phyloP scores from a whole-genome alignment of 2,329 filamentous ascomycete species.

The Hortaea werneckii region DNA sequence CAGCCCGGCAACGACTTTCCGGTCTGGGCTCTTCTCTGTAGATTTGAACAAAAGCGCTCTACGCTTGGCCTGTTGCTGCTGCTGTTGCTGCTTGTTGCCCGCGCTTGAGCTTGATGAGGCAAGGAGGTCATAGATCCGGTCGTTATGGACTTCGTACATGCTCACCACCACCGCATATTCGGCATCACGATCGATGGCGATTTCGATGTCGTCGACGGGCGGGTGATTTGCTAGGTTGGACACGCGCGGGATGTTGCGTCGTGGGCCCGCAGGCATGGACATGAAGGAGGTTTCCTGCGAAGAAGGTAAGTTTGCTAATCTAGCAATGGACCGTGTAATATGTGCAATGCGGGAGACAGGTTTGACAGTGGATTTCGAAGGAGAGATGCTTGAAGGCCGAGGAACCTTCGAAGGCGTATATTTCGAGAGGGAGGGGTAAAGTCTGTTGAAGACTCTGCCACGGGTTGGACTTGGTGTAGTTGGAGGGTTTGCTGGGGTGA shows the following conservation, averaged over 20 bases:
- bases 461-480: background rate
- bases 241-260: conserved; percentile 53
- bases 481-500: conserved; percentile 3
- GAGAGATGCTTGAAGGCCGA: conserved; percentile 5
- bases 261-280: conserved; percentile 35
- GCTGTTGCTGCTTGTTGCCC: conserved; percentile 34
- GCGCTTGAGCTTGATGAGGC: conserved; percentile 47
- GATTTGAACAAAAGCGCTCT: conserved; percentile 82
- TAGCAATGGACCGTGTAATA: conserved; percentile 17
- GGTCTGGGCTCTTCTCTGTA: conserved; percentile 75
- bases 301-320: conserved; percentile 15
- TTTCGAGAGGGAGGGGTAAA: conserved; percentile 21
- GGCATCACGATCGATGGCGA: conserved; percentile 56
- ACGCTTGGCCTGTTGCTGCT: conserved; percentile 43
- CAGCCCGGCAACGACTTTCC: conserved; percentile 89
- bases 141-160: conserved; percentile 99
- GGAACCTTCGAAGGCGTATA: conserved; percentile 7
- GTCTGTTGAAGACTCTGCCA: conserved; percentile 18
- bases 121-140: conserved; percentile 90
- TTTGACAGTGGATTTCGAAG: conserved; percentile 4
- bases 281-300: conserved; percentile 30
- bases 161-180: conserved; percentile 86
- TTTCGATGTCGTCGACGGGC: conserved; percentile 58
- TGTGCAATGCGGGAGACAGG: background rate
- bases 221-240: conserved; percentile 64